Base-by-base conservation (phyloP, 495 filamentous ascomycete genomes). In the Xylaria palmicola region DNA sequence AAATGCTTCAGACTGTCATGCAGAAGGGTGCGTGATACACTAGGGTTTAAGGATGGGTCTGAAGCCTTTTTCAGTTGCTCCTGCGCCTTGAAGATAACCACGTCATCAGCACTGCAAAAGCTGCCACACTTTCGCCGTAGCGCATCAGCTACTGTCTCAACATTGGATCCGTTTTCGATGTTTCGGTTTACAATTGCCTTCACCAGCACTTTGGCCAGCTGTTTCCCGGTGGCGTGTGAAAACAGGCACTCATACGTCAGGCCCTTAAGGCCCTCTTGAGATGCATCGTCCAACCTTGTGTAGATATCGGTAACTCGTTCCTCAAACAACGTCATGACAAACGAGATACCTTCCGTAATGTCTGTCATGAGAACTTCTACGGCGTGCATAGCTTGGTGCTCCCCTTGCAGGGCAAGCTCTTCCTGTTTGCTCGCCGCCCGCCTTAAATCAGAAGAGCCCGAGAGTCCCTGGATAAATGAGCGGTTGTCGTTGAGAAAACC, bases 111-210 rank as follows among this genome's bases (percentile, higher is more conserved):
- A 62, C 91, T 96, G 79, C 94, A 99, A 80, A 99, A 98, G 70
- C 86, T 94, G 45, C 94, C 95, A 64, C 94, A 99, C 60, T 91
- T 84, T 65, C 95, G 82, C 22, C 94, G 82, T 19, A 99, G 77
- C 15, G 92, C 92, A 74, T 98, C 94, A 0, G 94, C 92, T 40
- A 99, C 90, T 0, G 92, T 97, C 72, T 99, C 94, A 17, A 99
- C 93, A 65, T 97, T 98, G 22, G 92, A 90, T 22, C 94, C 94
- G 64, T 88, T 93, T 39, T 91, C 90, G 68, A 99, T 98, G 73
- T 95, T 98, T 37, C 92, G 83, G 75, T 98, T 98, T 56, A 99
- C 94, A 63, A 99, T 97, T 1, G 93, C 93, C 73, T 97, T 98
- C 39, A 99, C 95, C 2, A 99, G 79, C 59, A 96, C 88, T 75